Evolutionary conservation across 495 filamentous ascomycete species (phyloP).

Genomic region (Margaritispora aquatica): DNA sequence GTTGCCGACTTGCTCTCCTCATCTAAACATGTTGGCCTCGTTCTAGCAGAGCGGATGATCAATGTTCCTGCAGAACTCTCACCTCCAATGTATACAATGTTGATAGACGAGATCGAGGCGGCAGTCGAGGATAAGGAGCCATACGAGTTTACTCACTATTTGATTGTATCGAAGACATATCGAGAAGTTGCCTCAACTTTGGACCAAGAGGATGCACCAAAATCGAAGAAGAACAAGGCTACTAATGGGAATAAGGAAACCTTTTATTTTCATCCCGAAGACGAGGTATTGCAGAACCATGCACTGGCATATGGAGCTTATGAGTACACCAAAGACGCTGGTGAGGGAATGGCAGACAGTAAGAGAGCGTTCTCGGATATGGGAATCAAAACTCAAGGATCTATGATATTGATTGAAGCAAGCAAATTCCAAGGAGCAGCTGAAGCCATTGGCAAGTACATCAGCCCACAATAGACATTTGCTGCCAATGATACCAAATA

Average conservation of each 20-base stretch:
- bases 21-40: slow-evolving; percentile 60
- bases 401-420: slow-evolving; percentile 72
- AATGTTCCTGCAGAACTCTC: slow-evolving; percentile 91
- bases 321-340: slow-evolving; percentile 69
- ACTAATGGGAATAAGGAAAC: slow-evolving; percentile 38
- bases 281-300: slow-evolving; percentile 78
- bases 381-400: slow-evolving; percentile 77
- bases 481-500: neutral
- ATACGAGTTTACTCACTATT: slow-evolving; percentile 87
- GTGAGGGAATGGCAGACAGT: slow-evolving; percentile 75
- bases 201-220: slow-evolving; percentile 59
- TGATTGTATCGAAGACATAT: slow-evolving; percentile 87
- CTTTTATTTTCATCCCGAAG: slow-evolving; percentile 96
- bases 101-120: slow-evolving; percentile 85
- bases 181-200: slow-evolving; percentile 77
- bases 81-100: slow-evolving; percentile 95
- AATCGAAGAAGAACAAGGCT: slow-evolving; percentile 74
- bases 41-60: slow-evolving; percentile 86
- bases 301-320: slow-evolving; percentile 59
- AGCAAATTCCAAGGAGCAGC: slow-evolving; percentile 59
- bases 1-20: slow-evolving; percentile 51
- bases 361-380: slow-evolving; percentile 92
- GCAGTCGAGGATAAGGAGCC: slow-evolving; percentile 88
- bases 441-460: slow-evolving; percentile 64
- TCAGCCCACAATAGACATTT: slow-evolving; percentile 39